Base-by-base conservation (phyloP, 2,329 filamentous ascomycete genomes). In the Exophiala sideris region DNA sequence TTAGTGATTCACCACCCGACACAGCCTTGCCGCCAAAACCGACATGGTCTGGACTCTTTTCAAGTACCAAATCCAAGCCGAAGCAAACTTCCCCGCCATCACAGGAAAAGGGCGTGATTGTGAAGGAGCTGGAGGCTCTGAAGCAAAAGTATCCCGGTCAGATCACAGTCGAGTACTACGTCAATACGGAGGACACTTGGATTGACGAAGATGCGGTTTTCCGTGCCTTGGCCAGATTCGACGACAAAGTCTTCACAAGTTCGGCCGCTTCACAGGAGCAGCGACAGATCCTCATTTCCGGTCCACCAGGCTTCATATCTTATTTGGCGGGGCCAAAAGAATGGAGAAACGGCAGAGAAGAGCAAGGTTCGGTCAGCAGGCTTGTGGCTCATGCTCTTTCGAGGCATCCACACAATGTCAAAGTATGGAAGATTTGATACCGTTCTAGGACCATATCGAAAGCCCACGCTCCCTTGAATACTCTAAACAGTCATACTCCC, bases 261-360 rank as follows among this genome's bases (percentile, higher is more conserved):
- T 33, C 33, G 11, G 29, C 50, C 16, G 39, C 48, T 7, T 32
- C 50, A 3, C 24, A 41, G 1, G 78, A 81, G 1, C 81, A 79
- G 59, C 85, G 84, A 56, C 68, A 96, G 16, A 75, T 96, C n/a
- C 77, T 96, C 52, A 82, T 97, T 1, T 95, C 91, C 0, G 94
- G 94, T 0, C 92, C 94, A 0, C 89, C 95, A 50, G 92, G 94
- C 0, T 97, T 97, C 71, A 80, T 97, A 36, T 80, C 82, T 40
- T 81, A 87, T 60, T 89, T 88, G 72, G 89, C 90, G 2, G 92
- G 94, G 1, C 76, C 84, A 8, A 96, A 95, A 72, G 53, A 59
- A 33, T 63, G 60, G 62, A 52, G 38, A 6, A 53, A 60, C 45
- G 60, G 60, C 1, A 38, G 51, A 8, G 62, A 64, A 48, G 52